A percentile compares a stretch with the other conserved stretches of the same genome.
Evolutionary conservation across 2,329 filamentous ascomycete genomes (phyloP).

Genomic region (Aspergillus sp.): DNA sequence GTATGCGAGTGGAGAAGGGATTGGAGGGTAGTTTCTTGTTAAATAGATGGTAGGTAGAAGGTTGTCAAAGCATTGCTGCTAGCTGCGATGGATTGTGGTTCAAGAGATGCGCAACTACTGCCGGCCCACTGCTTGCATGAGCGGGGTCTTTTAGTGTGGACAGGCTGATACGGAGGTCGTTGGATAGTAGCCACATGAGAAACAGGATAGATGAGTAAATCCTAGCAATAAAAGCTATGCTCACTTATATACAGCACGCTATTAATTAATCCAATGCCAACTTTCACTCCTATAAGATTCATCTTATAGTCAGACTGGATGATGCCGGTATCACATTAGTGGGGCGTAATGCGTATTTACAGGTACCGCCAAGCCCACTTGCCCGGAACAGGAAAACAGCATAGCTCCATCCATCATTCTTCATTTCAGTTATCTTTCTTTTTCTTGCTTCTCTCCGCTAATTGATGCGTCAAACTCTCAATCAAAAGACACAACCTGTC

Average conservation of each 20-base stretch:
- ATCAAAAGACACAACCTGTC: neutral
- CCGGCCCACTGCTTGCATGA: neutral
- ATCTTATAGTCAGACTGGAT: no score
- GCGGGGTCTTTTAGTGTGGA: neutral
- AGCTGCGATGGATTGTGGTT: neutral
- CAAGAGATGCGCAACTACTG: neutral
- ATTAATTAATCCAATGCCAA: no score
- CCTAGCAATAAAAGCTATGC: neutral
- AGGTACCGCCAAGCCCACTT: slow-evolving; percentile 6
- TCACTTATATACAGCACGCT: neutral
- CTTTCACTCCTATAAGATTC: no score
- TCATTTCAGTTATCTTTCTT: neutral
- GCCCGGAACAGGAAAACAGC: slow-evolving; percentile 3
- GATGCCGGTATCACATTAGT: neutral
- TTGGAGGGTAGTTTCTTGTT: neutral
- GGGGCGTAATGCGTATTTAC: neutral
- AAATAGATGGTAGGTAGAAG: neutral
- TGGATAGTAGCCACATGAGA: neutral
- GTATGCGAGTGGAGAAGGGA: no score
- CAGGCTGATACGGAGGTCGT: neutral
- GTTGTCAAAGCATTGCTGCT: neutral
- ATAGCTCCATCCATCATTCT: neutral
- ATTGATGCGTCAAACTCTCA: neutral
- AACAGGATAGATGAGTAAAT: neutral
- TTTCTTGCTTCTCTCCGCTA: neutral